Evolutionary conservation across 768 basidiomycete species (phyloP), one percentile per base, ranked within the genome.

Genomic region (Inosperma sp.): DNA sequence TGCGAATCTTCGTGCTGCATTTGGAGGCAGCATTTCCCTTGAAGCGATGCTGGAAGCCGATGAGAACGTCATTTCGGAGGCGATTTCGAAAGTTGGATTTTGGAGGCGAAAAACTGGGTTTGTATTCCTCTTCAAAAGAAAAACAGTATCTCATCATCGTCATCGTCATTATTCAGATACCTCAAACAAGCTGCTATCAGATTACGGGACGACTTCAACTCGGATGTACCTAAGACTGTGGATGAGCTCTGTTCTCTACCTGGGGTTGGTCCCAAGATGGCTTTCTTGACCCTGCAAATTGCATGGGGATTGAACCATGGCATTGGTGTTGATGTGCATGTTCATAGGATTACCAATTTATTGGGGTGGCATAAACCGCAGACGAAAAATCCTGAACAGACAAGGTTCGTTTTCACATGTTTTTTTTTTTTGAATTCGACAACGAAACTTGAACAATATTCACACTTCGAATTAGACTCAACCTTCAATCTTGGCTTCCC

Each of bases 201-300:
- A 36, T 72, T 96, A 8, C 71, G 75, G 14, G 84, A 90, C 51
- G 76, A 84, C 0, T 91, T 90, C 52, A 76, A 78, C 37, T 84
- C 84, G 2, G 93, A 97, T 53, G 84, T 98, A 0, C 95, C 95
- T 0, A 83, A 87, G 63, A 93, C 91, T 0, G 82, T 86, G 3
- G 93, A 93, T 29, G 90, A 89, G 33, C 72, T 99, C 7, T 90
- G 92, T 57, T 86, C 86, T 4, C 68, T 98, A 10, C 83, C 84
- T 2, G 95, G 95, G 0, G 93, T 97, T 0, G 95, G 95, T 0
- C 95, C 93, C 0, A 98, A 99, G 67, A 96, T 98, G 93, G 91
- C 91, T 1, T 95, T 90, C 68, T 65, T 96, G 29, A 72, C 83
- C 2, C 73, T 95, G 2, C 92, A 93, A 57, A 79, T 79, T 22